These are phyloP conservation scores for Torrubiella hemipterigena DNA, from an alignment of 2,329 filamentous ascomycete genomes.

Conservation along the genomic window DNA sequence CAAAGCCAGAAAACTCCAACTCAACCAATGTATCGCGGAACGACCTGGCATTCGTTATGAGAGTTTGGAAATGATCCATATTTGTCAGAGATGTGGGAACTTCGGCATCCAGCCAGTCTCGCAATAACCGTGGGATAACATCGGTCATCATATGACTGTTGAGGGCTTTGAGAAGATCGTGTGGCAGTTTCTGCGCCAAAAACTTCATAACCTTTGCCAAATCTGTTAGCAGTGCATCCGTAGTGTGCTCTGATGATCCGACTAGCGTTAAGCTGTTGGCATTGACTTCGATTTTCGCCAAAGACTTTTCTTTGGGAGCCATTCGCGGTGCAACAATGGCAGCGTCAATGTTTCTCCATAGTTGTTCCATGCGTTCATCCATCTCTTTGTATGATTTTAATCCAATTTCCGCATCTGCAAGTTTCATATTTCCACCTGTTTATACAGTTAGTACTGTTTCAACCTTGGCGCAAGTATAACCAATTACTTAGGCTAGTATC, in stretches of 20 bases:
- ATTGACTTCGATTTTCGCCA: slow-evolving; percentile 28
- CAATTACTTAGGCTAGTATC: too few species aligned
- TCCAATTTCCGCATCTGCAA: slow-evolving; percentile 41
- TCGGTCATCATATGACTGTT: slow-evolving; percentile 59
- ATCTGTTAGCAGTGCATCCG: slow-evolving; percentile 41
- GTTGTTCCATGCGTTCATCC: slow-evolving; percentile 42
- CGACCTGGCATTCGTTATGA: slow-evolving; percentile 49
- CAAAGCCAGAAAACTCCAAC: slow-evolving; percentile 49
- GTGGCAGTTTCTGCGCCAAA: slow-evolving; percentile 37
- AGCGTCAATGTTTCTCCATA: slow-evolving; percentile 53
- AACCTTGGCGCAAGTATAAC: background rate
- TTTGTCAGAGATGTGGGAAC: slow-evolving; percentile 65
- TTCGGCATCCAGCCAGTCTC: slow-evolving; percentile 60
- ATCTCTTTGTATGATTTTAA: slow-evolving; percentile 49
- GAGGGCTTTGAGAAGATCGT: slow-evolving; percentile 45
- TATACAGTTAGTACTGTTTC: slow-evolving; percentile 11
- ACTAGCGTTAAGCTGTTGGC: slow-evolving; percentile 29
- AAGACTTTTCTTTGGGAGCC: slow-evolving; percentile 19
- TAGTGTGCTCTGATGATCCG: slow-evolving; percentile 29
- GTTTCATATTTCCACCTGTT: slow-evolving; percentile 38
- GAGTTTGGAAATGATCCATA: slow-evolving; percentile 58
- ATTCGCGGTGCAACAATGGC: slow-evolving; percentile 50
- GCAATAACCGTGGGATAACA: slow-evolving; percentile 56
- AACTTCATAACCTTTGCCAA: slow-evolving; percentile 39
- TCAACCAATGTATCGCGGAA: slow-evolving; percentile 54